phyloP scores from a whole-genome alignment of 2,329 filamentous ascomycete species.

The Xylariaceae sp. region DNA sequence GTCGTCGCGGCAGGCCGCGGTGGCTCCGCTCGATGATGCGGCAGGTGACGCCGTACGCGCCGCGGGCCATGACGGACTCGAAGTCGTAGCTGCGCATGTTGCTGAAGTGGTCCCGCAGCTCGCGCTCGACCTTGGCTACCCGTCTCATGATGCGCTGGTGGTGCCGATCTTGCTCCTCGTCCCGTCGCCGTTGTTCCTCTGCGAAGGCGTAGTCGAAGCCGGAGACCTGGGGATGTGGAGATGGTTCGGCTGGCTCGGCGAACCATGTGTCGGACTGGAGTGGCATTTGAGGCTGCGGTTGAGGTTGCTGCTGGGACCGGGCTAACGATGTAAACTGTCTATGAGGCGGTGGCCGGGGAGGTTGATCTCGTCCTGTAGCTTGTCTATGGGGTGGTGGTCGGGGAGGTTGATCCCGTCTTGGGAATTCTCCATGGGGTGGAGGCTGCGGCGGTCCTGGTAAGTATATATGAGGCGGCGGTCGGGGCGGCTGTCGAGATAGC shows the following conservation, averaged over 20 bases:
- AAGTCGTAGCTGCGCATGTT: neutral
- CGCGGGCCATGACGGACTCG: conserved; percentile 3
- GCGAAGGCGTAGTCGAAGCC: too few relatives aligned
- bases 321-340: too few relatives aligned
- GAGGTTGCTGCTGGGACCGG: too few relatives aligned
- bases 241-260: neutral
- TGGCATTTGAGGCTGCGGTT: too few relatives aligned
- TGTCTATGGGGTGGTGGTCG: too few relatives aligned
- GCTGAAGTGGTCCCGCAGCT: conserved; percentile 9
- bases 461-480: too few relatives aligned
- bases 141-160: neutral
- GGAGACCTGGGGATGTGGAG: neutral
- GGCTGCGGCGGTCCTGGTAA: too few relatives aligned
- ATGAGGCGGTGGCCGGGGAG: too few relatives aligned
- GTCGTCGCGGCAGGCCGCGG: neutral
- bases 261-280: neutral
- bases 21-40: neutral
- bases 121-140: neutral
- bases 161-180: neutral
- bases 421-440: too few relatives aligned
- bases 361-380: too few relatives aligned
- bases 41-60: conserved; percentile 6
- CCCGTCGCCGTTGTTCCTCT: neutral
- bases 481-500: too few relatives aligned
- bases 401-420: too few relatives aligned